A percentile compares a stretch with the other conserved stretches of the same genome.
These are phyloP conservation scores for Tetrahymena borealis DNA, from an alignment of 73 alveolate genomes.

Conservation along the genomic window DNA sequence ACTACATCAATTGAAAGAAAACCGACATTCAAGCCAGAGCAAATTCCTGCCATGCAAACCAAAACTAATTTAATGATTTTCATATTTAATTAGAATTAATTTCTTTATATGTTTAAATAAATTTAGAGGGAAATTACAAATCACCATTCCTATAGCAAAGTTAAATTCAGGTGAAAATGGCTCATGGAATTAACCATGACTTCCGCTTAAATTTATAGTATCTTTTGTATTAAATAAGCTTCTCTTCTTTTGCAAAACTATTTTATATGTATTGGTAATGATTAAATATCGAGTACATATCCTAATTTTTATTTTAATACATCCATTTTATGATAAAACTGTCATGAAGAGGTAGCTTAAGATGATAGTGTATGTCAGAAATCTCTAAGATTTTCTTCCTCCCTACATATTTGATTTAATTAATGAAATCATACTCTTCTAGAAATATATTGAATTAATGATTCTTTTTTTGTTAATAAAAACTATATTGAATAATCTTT, in stretches of 20 bases:
- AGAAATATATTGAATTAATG: not conserved
- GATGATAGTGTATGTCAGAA: not conserved
- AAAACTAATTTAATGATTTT: not conserved
- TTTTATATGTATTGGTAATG: not conserved
- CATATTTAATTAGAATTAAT: too few relatives aligned
- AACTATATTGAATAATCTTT: too few relatives aligned
- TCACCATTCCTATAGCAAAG: not conserved
- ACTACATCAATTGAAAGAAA: conserved; percentile 39
- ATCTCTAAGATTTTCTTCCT: not conserved
- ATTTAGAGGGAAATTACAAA: not conserved
- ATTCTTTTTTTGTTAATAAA: not conserved
- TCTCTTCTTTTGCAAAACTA: not conserved
- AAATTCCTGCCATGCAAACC: conserved; percentile 31
- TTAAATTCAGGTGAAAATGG: not conserved
- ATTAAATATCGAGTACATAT: not conserved
- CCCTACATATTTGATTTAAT: not conserved
- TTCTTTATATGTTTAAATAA: not conserved
- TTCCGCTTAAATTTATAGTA: not conserved
- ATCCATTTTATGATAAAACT: not conserved
- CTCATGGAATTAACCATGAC: not conserved
- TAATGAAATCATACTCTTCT: not conserved
- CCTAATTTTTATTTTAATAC: not conserved
- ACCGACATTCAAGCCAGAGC: conserved; percentile 41
- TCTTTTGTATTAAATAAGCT: not conserved
- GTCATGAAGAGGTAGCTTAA: not conserved